These are phyloP conservation scores for Comarum palustre DNA, from an alignment of 306 rosid species.

Conservation along the genomic window DNA sequence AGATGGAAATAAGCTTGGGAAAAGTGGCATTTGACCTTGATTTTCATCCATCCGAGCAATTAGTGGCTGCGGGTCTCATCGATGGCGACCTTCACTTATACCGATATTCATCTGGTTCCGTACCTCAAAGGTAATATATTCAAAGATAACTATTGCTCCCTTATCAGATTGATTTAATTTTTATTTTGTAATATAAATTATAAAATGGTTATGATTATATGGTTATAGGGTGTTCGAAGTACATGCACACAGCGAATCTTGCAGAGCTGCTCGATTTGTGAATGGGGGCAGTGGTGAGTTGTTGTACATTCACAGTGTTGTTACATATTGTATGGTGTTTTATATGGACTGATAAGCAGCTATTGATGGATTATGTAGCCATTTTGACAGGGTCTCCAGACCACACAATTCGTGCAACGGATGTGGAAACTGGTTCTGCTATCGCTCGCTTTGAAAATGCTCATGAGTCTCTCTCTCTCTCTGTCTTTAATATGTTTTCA, in stretches of 20 bases:
- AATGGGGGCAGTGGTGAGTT: slow-evolving; percentile 65
- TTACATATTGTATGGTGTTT: not conserved
- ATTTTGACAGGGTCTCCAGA: slow-evolving; percentile 84
- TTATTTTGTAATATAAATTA: not conserved
- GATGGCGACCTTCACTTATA: slow-evolving; percentile 68
- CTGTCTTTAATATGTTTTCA: not conserved
- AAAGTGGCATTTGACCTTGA: slow-evolving; percentile 68
- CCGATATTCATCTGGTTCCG: slow-evolving; percentile 47
- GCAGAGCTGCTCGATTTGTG: slow-evolving; percentile 77
- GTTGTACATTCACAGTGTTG: not conserved
- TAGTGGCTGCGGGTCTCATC: slow-evolving; percentile 61
- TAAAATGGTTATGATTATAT: not conserved
- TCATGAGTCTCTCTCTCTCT: slow-evolving; percentile 49
- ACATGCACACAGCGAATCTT: slow-evolving; percentile 72
- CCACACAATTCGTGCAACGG: slow-evolving; percentile 71
- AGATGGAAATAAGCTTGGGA: slow-evolving; percentile 70
- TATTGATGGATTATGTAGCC: slow-evolving; percentile 38
- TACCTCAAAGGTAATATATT: slow-evolving; percentile 48
- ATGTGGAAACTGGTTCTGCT: slow-evolving; percentile 81
- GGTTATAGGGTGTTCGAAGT: slow-evolving; percentile 59
- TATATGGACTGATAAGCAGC: slow-evolving; percentile 18
- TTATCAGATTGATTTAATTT: not conserved
- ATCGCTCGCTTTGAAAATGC: slow-evolving; percentile 71
- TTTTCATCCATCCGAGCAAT: slow-evolving; percentile 65
- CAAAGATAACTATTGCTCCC: not conserved